Evolutionary conservation across 1,139 yeast genomes (phyloP).

Genomic region (Saccharomyces hybrid): DNA sequence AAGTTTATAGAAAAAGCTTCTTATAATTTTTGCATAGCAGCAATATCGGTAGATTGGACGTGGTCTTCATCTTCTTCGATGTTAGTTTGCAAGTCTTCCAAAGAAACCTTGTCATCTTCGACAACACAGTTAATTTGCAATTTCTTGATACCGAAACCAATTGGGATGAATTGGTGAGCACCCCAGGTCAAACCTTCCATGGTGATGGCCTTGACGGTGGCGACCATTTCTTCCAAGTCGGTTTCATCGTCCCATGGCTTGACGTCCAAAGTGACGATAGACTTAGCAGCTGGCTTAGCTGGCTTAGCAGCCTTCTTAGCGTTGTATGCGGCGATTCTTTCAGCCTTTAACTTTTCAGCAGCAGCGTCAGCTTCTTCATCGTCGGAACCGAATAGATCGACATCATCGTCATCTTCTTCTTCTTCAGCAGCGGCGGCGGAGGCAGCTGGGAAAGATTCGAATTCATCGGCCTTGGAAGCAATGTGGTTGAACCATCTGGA

Average conservation of each 20-base stretch:
- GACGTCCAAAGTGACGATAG: conserved; percentile 90
- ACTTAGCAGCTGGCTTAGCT: conserved; percentile 97
- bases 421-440: conserved; percentile 50
- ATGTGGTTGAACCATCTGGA: conserved; percentile 98
- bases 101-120: conserved; percentile 92
- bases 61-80: conserved; percentile 97
- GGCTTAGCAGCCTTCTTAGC: conserved; percentile 97
- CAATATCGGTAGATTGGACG: conserved; percentile 96
- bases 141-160: conserved; percentile 99
- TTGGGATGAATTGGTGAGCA: conserved; percentile 91
- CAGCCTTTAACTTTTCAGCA: conserved; percentile 93
- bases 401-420: conserved; percentile 83
- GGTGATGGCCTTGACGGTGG: conserved; percentile 74
- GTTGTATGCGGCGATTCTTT: conserved; percentile 95
- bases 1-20: conserved; percentile 16
- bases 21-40: conserved; percentile 97
- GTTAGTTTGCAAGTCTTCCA: conserved; percentile 75
- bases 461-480: conserved; percentile 83
- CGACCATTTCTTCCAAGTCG: conserved; percentile 79
- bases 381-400: conserved; percentile 89
- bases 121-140: conserved; percentile 96
- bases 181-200: conserved; percentile 97
- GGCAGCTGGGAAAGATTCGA: conserved; percentile 78
- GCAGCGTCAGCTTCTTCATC: conserved; percentile 90
- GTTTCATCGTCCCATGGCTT: conserved; percentile 99